A percentile compares a stretch with the other conserved stretches of the same genome.
phyloP scores from a whole-genome alignment of 805 yeast genomes.

The Yamadazyma paraphyllophila region DNA sequence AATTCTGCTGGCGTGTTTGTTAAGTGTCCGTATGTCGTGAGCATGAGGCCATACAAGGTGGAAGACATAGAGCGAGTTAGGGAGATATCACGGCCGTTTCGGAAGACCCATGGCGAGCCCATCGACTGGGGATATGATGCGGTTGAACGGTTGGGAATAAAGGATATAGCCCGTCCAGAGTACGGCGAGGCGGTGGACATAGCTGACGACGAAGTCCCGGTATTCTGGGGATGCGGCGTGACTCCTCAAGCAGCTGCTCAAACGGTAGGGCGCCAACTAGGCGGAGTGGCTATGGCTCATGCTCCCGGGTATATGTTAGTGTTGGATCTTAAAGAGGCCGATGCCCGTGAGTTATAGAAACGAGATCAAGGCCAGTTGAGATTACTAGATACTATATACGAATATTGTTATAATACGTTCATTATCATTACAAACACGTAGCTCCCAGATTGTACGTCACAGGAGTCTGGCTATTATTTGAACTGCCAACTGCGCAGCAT shows the following conservation, averaged over 20 bases:
- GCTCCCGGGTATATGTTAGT: constrained; percentile 38
- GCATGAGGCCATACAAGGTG: constrained; percentile 39
- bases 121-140: constrained; percentile 43
- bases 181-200: constrained; percentile 33
- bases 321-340: constrained; percentile 27
- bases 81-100: constrained; percentile 26
- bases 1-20: constrained; percentile 11
- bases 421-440: no score
- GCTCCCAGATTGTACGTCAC: no score
- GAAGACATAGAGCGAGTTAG: constrained; percentile 28
- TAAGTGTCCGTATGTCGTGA: constrained; percentile 31
- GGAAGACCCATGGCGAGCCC: constrained; percentile 40
- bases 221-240: constrained; percentile 47
- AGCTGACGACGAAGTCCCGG: constrained; percentile 36
- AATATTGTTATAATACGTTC: no score
- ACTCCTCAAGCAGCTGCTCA: constrained; percentile 38
- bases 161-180: constrained; percentile 30
- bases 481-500: no score
- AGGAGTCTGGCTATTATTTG: no score
- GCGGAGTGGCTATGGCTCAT: constrained; percentile 32
- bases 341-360: constrained; percentile 7
- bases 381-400: no score
- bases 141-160: constrained; percentile 32
- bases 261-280: constrained; percentile 22
- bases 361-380: no score